Evolutionary conservation across 495 filamentous ascomycete species (phyloP), one percentile per base, ranked within the genome.

Genomic region (Penicillium turbatum): DNA sequence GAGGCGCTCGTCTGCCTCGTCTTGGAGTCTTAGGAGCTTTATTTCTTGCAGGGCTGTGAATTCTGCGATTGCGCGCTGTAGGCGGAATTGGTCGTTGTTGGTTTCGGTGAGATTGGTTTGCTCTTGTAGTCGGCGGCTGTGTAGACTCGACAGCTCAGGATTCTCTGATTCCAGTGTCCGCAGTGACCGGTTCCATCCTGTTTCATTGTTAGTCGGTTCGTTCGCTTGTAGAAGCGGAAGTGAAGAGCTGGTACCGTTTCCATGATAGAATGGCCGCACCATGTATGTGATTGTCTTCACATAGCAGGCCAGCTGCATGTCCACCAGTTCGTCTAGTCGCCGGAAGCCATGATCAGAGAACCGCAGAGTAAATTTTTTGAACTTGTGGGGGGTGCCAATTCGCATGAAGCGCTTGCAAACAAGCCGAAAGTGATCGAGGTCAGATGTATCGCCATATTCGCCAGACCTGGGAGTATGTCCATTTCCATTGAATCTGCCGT

Each of bases 221-320:
- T 50, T 31, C 10, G 7, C 24, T 34, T 35, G 43, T 8, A 15
- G 35, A 45, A 32, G 43, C 30, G 43, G 55, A 37, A 50, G 40
- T 65, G 69, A 68, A 67, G 59, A 64, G 60, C 61, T 51, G 57
- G 51, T 77, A 76, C 70, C 69, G 64, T 63, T 70, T 68, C 72
- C 72, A 63, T 73, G 67, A 69, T 87, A 87, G 66, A 86, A 86
- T 48, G 79, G 83, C 61, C 84, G 84, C 63, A 88, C 81, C 70
- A 88, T 79, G 64, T 89, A 89, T 59, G 82, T 85, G 65, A 89
- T 82, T 61, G 84, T 80, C 66, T 77, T 82, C 42, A 86, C 83
- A 69, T 84, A 77, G 54, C 70, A 74, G 32, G 82, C 79, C 16
- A 86, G 73, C 61, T 84, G 78, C 72, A 74, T 77, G 48, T 64